Conservation (phyloP, 2,329 filamentous ascomycete genomes). For the Thermochaetoides dissita region DNA sequence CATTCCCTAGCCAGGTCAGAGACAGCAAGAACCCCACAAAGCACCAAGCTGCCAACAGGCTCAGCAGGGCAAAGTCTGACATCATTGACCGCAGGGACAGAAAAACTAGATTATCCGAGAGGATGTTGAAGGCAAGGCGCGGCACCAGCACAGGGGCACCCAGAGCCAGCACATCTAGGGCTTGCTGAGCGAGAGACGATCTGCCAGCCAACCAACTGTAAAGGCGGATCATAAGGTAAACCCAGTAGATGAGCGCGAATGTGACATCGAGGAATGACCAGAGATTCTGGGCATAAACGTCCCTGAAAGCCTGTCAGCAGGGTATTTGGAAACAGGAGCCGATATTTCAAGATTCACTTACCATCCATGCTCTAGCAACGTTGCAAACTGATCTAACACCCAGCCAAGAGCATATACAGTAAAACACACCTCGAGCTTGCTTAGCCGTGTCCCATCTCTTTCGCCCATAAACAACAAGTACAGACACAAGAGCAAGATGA, state of each 20-base stretch:
- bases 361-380: slow-evolving; percentile 60
- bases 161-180: slow-evolving; percentile 65
- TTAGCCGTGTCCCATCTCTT: slow-evolving; percentile 43
- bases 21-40: slow-evolving; percentile 71
- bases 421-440: slow-evolving; percentile 50
- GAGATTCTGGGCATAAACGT: slow-evolving; percentile 73
- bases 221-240: slow-evolving; percentile 55
- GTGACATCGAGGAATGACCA: slow-evolving; percentile 79
- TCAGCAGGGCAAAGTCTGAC: slow-evolving; percentile 68
- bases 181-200: slow-evolving; percentile 43
- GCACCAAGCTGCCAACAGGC: slow-evolving; percentile 64
- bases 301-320: slow-evolving; percentile 29
- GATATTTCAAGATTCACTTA: slow-evolving; percentile 16
- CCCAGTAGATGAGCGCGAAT: slow-evolving; percentile 57
- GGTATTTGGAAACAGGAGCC: too few relatives aligned
- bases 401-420: slow-evolving; percentile 63
- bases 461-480: slow-evolving; percentile 62
- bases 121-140: slow-evolving; percentile 65
- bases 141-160: slow-evolving; percentile 67
- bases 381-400: slow-evolving; percentile 65
- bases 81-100: slow-evolving; percentile 73
- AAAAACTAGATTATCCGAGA: slow-evolving; percentile 75
- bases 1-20: slow-evolving; percentile 63
- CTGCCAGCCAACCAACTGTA: slow-evolving; percentile 43
- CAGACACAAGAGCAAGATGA: slow-evolving; percentile 51